Evolutionary conservation across 2,329 filamentous ascomycete genomes (phyloP).

Genomic region (Chrysoporthe austroafricana): DNA sequence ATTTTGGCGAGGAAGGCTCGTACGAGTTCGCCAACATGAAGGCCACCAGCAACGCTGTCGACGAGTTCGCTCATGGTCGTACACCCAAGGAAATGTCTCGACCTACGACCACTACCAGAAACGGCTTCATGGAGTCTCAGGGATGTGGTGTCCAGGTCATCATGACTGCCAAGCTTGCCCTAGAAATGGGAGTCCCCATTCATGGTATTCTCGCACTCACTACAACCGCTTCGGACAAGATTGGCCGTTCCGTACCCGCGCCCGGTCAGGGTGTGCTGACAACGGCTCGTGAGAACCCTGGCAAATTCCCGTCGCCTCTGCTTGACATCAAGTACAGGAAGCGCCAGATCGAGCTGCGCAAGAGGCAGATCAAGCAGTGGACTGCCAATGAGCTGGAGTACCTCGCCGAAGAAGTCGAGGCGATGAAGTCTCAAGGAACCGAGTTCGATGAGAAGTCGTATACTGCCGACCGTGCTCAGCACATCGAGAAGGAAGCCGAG

Average conservation of each 20-base stretch:
- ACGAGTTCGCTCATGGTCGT: slow-evolving; percentile 93
- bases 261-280: slow-evolving; percentile 97
- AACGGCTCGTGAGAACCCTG: slow-evolving; percentile 85
- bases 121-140: slow-evolving; percentile 99
- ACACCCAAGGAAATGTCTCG: slow-evolving; percentile 98
- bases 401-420: slow-evolving; percentile 87
- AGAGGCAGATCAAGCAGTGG: slow-evolving; percentile 94
- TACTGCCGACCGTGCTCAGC: slow-evolving; percentile 78
- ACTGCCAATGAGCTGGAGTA: slow-evolving; percentile 94
- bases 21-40: slow-evolving; percentile 99
- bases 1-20: slow-evolving; percentile 98
- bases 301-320: slow-evolving; percentile 93
- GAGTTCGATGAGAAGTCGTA: slow-evolving; percentile 85
- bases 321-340: slow-evolving; percentile 97
- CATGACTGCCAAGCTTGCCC: slow-evolving; percentile 93
- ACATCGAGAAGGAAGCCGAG: slow-evolving; percentile 86
- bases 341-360: slow-evolving; percentile 90
- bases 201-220: slow-evolving; percentile 93
- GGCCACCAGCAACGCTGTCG: slow-evolving; percentile 95
- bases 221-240: slow-evolving; percentile 97
- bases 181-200: slow-evolving; percentile 99
- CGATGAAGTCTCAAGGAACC: slow-evolving; percentile 79
- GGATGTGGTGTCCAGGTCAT: slow-evolving; percentile 98
- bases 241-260: slow-evolving; percentile 93
- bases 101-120: slow-evolving; percentile 93